Conservation (phyloP, 768 basidiomycete species). For the Brasilioporus rufonigricans region DNA sequence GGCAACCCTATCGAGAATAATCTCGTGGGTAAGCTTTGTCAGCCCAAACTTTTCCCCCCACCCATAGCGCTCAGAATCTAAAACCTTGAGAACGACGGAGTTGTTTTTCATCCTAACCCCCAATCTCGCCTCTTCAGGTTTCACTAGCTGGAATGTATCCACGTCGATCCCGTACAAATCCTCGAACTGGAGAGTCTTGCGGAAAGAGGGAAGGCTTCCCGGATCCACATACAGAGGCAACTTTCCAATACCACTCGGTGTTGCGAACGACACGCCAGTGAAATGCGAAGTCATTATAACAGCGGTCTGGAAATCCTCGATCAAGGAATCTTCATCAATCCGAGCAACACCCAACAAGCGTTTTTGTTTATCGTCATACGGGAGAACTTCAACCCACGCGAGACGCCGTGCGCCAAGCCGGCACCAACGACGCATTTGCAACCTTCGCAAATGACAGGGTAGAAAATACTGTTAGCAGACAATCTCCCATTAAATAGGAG, state of each 20-base stretch:
- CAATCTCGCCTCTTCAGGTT: background rate
- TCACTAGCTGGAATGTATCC: background rate
- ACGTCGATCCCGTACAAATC: too few species aligned
- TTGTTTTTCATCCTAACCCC: background rate
- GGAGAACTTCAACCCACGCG: constrained; percentile 15
- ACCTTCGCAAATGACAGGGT: background rate
- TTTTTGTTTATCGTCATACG: constrained; percentile 12
- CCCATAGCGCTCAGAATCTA: background rate
- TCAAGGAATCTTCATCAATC: constrained; percentile 8
- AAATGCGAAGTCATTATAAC: background rate
- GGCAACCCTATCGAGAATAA: background rate
- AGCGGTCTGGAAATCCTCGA: constrained; percentile 16
- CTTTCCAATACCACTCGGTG: background rate
- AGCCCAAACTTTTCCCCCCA: background rate
- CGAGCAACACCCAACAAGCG: background rate
- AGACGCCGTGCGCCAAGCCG: constrained; percentile 28
- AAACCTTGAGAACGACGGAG: background rate
- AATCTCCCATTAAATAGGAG: constrained; percentile 20
- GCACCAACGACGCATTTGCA: constrained; percentile 20
- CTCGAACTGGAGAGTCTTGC: background rate
- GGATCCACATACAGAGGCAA: background rate
- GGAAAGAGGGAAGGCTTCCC: background rate
- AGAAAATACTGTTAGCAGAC: constrained; percentile 5
- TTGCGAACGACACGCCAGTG: constrained; percentile 1
- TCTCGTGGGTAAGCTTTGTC: background rate